Evolutionary conservation across 2,329 filamentous ascomycete genomes (phyloP).

Genomic region (Claviceps cyperi): DNA sequence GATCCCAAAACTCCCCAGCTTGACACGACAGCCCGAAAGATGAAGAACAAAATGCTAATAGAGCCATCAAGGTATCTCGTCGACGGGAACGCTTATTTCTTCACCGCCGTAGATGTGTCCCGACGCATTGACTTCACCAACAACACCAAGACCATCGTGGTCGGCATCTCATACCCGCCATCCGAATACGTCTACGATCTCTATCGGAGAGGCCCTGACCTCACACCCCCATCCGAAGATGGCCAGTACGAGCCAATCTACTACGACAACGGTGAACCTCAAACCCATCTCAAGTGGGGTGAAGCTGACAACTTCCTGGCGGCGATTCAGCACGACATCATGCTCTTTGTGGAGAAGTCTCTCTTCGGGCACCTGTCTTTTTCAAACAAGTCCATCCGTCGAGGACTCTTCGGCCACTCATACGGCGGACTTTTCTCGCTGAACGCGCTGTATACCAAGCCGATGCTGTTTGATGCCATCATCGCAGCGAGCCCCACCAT

Average conservation of each 20-base stretch:
- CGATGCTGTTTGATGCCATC: conserved; percentile 27
- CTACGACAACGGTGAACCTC: conserved; percentile 12
- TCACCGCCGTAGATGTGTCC: conserved; percentile 18
- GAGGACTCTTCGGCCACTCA: conserved; percentile 34
- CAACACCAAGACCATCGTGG: conserved; percentile 15
- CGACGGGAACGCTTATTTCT: conserved; percentile 22
- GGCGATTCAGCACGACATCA: conserved; percentile 26
- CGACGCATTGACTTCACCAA: conserved; percentile 13
- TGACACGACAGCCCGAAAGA: neutral
- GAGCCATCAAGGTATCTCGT: conserved; percentile 15
- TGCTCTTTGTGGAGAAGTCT: conserved; percentile 16
- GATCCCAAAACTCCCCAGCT: neutral
- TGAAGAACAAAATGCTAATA: neutral
- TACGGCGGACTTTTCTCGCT: conserved; percentile 33
- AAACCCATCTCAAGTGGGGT: conserved; percentile 17
- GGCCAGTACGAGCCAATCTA: conserved; percentile 13
- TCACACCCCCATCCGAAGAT: conserved; percentile 15
- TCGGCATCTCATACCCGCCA: conserved; percentile 19
- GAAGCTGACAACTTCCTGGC: conserved; percentile 30
- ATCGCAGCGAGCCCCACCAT: conserved; percentile 31
- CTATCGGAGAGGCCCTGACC: conserved; percentile 14
- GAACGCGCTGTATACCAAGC: conserved; percentile 26
- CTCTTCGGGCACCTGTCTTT: conserved; percentile 16
- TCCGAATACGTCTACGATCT: conserved; percentile 15
- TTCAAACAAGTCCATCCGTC: conserved; percentile 17